A percentile compares a stretch with the other conserved stretches of the same genome.
Conservation (phyloP, 805 yeast genomes). For the Cyberlindnera sargentensis region DNA sequence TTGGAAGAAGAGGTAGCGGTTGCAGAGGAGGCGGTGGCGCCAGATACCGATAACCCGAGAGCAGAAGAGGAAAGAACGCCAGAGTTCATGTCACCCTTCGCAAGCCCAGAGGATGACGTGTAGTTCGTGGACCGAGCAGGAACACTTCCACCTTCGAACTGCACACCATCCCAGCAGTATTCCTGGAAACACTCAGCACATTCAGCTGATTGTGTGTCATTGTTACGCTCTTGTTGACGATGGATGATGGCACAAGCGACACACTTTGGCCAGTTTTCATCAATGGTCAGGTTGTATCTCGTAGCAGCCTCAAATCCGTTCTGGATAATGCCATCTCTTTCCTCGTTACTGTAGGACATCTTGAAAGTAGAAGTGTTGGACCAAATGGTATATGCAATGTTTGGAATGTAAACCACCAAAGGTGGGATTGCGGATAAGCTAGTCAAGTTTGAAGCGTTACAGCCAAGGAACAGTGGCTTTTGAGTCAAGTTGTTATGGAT, state of each 20-base stretch:
- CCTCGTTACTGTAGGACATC: constrained; percentile 52
- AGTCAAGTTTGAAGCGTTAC: constrained; percentile 40
- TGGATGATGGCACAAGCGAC: constrained; percentile 79
- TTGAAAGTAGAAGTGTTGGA: constrained; percentile 70
- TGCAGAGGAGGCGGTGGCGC: background rate
- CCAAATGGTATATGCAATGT: constrained; percentile 54
- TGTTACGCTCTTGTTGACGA: constrained; percentile 66
- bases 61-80: constrained; percentile 1
- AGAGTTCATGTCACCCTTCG: background rate
- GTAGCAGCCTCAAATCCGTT: constrained; percentile 74
- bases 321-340: constrained; percentile 50
- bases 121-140: background rate
- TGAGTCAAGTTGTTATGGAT: constrained; percentile 52
- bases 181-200: constrained; percentile 63
- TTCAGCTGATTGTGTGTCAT: constrained; percentile 50
- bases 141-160: background rate
- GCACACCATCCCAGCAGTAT: constrained; percentile 70
- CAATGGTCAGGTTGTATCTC: constrained; percentile 59
- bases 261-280: constrained; percentile 38
- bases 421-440: constrained; percentile 66
- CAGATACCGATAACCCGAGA: constrained; percentile 3
- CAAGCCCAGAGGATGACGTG: background rate
- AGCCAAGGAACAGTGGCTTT: constrained; percentile 81
- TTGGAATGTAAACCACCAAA: constrained; percentile 68
- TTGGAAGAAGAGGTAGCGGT: background rate